Evolutionary conservation across 495 filamentous ascomycete species (phyloP).

Genomic region (Penicillium turbatum): DNA sequence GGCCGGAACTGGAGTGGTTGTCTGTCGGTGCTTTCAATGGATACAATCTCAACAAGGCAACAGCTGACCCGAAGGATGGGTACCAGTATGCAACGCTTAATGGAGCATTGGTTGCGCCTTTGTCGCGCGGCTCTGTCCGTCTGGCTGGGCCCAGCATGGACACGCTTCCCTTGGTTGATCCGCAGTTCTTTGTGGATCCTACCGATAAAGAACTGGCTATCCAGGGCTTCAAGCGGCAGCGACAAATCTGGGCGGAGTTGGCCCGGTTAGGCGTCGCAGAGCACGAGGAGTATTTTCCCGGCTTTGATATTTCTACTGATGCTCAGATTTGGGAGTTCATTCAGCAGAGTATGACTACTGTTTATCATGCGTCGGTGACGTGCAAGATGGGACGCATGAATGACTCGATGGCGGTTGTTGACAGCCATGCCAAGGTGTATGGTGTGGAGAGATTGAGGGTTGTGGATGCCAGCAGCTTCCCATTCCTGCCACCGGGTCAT

Average conservation of each 20-base stretch:
- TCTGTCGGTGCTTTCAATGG: slow-evolving; percentile 25
- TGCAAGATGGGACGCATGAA: slow-evolving; percentile 44
- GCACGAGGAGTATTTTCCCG: slow-evolving; percentile 40
- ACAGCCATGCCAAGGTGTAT: slow-evolving; percentile 41
- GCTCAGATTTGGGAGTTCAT: slow-evolving; percentile 43
- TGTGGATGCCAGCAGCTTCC: slow-evolving; percentile 51
- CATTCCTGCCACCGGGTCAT: slow-evolving; percentile 51
- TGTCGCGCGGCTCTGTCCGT: slow-evolving; percentile 50
- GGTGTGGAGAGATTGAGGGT: slow-evolving; percentile 47
- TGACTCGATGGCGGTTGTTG: slow-evolving; percentile 49
- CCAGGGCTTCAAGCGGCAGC: slow-evolving; percentile 39
- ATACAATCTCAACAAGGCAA: slow-evolving; percentile 13
- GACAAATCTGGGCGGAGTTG: slow-evolving; percentile 28
- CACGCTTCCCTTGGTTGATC: slow-evolving; percentile 47
- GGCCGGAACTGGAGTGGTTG: slow-evolving; percentile 55
- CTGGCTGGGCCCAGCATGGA: slow-evolving; percentile 35
- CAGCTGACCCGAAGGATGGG: slow-evolving; percentile 27
- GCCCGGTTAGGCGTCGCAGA: slow-evolving; percentile 17
- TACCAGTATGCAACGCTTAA: slow-evolving; percentile 43
- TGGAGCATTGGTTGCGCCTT: slow-evolving; percentile 41
- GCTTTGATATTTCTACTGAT: slow-evolving; percentile 39
- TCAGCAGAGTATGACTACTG: slow-evolving; percentile 31
- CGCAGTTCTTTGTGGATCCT: slow-evolving; percentile 40
- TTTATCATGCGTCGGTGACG: slow-evolving; percentile 48
- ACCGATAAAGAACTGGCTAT: slow-evolving; percentile 44